Conservation (phyloP, 108 stramenopile genomes). For the Pseudonitzschia delicatissima region DNA sequence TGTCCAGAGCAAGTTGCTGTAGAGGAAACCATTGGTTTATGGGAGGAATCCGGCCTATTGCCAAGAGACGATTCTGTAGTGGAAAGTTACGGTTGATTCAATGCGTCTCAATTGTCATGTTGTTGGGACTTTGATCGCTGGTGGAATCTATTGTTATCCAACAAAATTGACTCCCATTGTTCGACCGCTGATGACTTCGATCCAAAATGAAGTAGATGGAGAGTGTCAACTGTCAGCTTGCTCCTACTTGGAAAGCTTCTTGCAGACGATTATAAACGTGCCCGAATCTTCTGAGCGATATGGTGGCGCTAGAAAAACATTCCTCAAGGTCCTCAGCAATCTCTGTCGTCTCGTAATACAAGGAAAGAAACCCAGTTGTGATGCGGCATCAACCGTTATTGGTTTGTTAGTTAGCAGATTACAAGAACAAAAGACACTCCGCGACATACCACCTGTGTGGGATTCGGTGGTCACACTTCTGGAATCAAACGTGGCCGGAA, state of each 20-base stretch:
- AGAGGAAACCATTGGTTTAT: slow-evolving; percentile 1
- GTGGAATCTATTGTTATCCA: slow-evolving; percentile 39
- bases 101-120: slow-evolving; percentile 22
- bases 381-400: slow-evolving; percentile 5
- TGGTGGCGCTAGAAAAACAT: slow-evolving; percentile 37
- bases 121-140: slow-evolving; percentile 47
- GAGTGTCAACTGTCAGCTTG: slow-evolving; percentile 20
- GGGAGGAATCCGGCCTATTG: background rate
- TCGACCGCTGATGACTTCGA: slow-evolving; percentile 66
- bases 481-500: background rate
- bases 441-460: slow-evolving; percentile 20
- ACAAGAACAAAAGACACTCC: background rate
- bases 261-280: slow-evolving; percentile 23
- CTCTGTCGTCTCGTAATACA: slow-evolving; percentile 27
- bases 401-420: slow-evolving; percentile 5
- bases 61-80: background rate
- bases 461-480: slow-evolving; percentile 3
- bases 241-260: slow-evolving; percentile 32
- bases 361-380: slow-evolving; percentile 11
- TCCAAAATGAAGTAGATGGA: slow-evolving; percentile 54
- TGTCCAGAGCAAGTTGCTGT: background rate
- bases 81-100: slow-evolving; percentile 11
- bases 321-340: slow-evolving; percentile 46
- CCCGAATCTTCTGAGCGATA: slow-evolving; percentile 1
- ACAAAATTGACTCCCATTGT: slow-evolving; percentile 65